These are phyloP conservation scores for Coemansia sp. DNA, from an alignment of 192 early-diverging fungal genomes.

Conservation along the genomic window DNA sequence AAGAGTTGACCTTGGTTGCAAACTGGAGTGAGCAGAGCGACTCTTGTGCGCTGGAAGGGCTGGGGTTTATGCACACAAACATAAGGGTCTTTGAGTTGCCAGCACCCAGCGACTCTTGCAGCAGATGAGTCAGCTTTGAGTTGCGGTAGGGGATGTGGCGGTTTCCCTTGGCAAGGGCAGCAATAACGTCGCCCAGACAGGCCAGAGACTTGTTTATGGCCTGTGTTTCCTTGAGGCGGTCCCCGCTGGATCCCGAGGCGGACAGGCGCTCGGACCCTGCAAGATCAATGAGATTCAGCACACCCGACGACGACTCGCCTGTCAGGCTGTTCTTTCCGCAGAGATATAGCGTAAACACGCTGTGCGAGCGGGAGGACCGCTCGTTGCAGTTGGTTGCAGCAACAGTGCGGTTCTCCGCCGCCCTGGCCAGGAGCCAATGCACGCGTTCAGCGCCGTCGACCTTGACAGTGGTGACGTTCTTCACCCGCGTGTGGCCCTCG, in stretches of 20 bases:
- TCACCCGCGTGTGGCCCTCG: constrained; percentile 75
- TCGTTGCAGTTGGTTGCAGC: constrained; percentile 93
- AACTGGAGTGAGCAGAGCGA: constrained; percentile 90
- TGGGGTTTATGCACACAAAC: constrained; percentile 97
- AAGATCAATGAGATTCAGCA: constrained; percentile 91
- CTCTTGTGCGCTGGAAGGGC: constrained; percentile 75
- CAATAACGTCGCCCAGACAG: constrained; percentile 89
- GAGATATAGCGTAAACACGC: constrained; percentile 87
- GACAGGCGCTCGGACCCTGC: constrained; percentile 91
- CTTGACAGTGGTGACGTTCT: constrained; percentile 68
- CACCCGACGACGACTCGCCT: constrained; percentile 68
- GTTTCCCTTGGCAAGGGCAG: constrained; percentile 74
- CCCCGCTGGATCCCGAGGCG: constrained; percentile 78
- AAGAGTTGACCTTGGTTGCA: constrained; percentile 93
- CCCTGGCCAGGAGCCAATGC: constrained; percentile 68
- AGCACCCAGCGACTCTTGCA: constrained; percentile 62
- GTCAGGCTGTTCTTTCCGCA: constrained; percentile 73
- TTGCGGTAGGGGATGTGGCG: constrained; percentile 91
- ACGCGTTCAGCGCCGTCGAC: constrained; percentile 77
- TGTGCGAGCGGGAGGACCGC: constrained; percentile 89
- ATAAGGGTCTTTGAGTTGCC: constrained; percentile 97
- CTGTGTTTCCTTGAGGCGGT: constrained; percentile 88
- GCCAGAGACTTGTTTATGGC: constrained; percentile 95
- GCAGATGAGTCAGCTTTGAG: constrained; percentile 74
- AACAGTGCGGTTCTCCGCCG: constrained; percentile 82